These are phyloP conservation scores for Trichoderma simmonsii DNA, from an alignment of 2,329 filamentous ascomycete species.

Conservation along the genomic window DNA sequence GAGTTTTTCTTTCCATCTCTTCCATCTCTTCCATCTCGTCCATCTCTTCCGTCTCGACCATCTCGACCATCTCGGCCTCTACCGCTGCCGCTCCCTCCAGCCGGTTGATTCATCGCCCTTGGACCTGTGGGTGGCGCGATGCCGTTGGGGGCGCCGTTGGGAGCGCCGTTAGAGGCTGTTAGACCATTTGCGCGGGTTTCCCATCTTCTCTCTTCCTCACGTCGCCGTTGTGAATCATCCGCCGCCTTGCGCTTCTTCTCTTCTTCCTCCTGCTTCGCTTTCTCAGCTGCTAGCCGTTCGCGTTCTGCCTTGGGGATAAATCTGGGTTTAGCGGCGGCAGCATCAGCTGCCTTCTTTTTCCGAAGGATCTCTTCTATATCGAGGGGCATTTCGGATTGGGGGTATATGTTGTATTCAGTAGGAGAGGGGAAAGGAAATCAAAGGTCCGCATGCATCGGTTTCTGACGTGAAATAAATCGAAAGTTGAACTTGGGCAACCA, in stretches of 20 bases:
- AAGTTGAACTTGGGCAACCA: neutral
- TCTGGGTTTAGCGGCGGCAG: slow-evolving; percentile 80
- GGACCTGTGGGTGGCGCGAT: slow-evolving; percentile 64
- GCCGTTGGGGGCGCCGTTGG: slow-evolving; percentile 27
- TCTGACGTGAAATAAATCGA: neutral
- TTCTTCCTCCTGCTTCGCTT: slow-evolving; percentile 66
- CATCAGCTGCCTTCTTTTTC: slow-evolving; percentile 83
- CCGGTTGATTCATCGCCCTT: slow-evolving; percentile 56
- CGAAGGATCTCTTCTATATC: slow-evolving; percentile 83
- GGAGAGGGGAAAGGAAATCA: neutral
- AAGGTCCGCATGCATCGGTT: neutral
- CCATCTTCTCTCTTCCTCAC: slow-evolving; percentile 57
- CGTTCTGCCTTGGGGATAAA: slow-evolving; percentile 82
- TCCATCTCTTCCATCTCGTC: neutral
- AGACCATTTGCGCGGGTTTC: slow-evolving; percentile 29
- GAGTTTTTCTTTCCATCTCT: slow-evolving; percentile 35
- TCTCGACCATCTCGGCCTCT: slow-evolving; percentile 27
- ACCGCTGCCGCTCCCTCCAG: slow-evolving; percentile 37
- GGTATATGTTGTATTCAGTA: neutral
- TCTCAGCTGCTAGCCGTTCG: slow-evolving; percentile 75
- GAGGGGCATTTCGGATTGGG: slow-evolving; percentile 42
- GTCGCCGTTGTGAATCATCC: slow-evolving; percentile 65
- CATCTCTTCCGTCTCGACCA: slow-evolving; percentile 30
- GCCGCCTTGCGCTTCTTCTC: slow-evolving; percentile 49
- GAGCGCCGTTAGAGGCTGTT: slow-evolving; percentile 25